A percentile compares a stretch with the other conserved stretches of the same genome.
These are phyloP conservation scores for Hemisphaericaspora xylofermentans DNA, from an alignment of 1,139 yeast species.

Conservation along the genomic window DNA sequence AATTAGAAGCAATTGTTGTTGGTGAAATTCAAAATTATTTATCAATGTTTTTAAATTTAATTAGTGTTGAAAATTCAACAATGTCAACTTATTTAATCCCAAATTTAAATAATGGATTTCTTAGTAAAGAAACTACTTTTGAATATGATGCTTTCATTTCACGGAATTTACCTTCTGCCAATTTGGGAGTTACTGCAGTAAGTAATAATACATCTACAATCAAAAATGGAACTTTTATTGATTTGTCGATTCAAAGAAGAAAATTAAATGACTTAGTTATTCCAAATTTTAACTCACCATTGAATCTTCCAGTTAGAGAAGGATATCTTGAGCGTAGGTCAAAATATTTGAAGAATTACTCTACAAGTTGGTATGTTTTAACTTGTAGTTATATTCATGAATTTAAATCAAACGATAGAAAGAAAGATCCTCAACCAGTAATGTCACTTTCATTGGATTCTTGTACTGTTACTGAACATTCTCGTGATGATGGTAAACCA, in stretches of 20 bases:
- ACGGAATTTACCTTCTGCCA: conserved; percentile 53
- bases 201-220: conserved; percentile 24
- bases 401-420: conserved; percentile 80
- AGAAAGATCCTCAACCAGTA: conserved; percentile 80
- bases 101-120: conserved; percentile 69
- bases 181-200: conserved; percentile 31
- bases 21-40: conserved; percentile 82
- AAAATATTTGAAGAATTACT: conserved; percentile 83
- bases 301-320: conserved; percentile 69
- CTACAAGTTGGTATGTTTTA: conserved; percentile 87
- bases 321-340: conserved; percentile 89
- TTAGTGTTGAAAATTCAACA: conserved; percentile 68
- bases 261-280: conserved; percentile 62
- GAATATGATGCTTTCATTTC: conserved; percentile 89
- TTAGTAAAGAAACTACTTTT: conserved; percentile 70
- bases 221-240: conserved; percentile 63
- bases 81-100: conserved; percentile 66
- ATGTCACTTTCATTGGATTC: conserved; percentile 82
- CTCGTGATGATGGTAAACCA: conserved; percentile 62
- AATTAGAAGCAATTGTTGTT: conserved; percentile 84
- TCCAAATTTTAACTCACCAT: conserved; percentile 66
- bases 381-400: conserved; percentile 90
- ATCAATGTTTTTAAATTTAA: conserved; percentile 64
- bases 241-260: conserved; percentile 69
- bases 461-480: conserved; percentile 80